Evolutionary conservation across 306 rosid genomes (phyloP).

Genomic region (Castanopsis chinensis): DNA sequence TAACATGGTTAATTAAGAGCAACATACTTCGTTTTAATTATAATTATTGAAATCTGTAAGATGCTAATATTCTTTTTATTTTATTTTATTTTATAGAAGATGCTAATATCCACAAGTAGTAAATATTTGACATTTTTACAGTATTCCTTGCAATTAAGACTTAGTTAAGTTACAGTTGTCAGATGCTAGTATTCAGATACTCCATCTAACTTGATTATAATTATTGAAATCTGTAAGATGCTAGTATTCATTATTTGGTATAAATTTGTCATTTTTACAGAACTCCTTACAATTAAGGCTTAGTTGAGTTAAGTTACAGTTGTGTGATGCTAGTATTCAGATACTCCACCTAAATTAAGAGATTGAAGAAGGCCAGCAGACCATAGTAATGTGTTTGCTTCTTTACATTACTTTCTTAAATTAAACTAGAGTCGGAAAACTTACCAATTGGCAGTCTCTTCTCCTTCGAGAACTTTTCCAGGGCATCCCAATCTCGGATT

Average conservation of each 20-base stretch:
- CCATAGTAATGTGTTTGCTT: not conserved
- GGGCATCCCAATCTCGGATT: conserved; percentile 85
- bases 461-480: conserved; percentile 91
- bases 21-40: not conserved
- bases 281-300: not conserved
- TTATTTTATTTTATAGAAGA: too few relatives aligned
- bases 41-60: not conserved
- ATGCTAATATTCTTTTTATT: not conserved
- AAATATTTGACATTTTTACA: too few relatives aligned
- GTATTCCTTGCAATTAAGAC: not conserved
- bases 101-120: too few relatives aligned
- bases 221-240: not conserved
- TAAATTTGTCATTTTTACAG: too few relatives aligned
- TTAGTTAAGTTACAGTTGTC: not conserved
- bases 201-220: not conserved
- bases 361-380: too few relatives aligned
- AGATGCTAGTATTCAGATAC: not conserved
- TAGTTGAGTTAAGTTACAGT: not conserved
- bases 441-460: conserved; percentile 88
- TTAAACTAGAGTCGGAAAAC: conserved; percentile 17
- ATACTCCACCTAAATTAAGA: not conserved
- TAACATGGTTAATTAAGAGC: not conserved
- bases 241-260: too few relatives aligned
- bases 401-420: not conserved
- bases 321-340: not conserved